Conservation (phyloP, 2,329 filamentous ascomycete species). For the Geosmithia putterillii region DNA sequence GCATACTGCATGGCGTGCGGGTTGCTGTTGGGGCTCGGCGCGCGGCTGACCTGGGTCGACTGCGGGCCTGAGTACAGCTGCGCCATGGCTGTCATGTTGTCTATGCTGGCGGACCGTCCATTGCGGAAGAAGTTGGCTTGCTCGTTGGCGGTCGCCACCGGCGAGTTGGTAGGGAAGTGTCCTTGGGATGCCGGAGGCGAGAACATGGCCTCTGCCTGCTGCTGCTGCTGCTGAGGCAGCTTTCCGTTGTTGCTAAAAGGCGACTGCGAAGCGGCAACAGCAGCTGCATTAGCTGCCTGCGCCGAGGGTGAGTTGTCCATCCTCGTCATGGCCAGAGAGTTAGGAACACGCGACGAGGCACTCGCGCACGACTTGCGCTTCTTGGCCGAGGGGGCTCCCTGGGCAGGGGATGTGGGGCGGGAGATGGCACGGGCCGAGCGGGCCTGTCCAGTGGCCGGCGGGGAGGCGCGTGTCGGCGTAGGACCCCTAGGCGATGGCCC, state of each 20-base stretch:
- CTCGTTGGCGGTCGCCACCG: constrained; percentile 56
- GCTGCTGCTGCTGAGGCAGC: not conserved
- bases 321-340: constrained; percentile 69
- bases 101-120: constrained; percentile 50
- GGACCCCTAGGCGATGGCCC: not conserved
- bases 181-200: constrained; percentile 15
- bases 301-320: constrained; percentile 46
- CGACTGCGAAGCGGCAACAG: constrained; percentile 5
- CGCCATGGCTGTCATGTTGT: constrained; percentile 46
- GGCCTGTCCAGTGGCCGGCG: not conserved
- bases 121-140: constrained; percentile 39
- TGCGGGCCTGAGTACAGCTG: constrained; percentile 60
- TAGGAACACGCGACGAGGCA: constrained; percentile 54
- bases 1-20: constrained; percentile 15
- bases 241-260: constrained; percentile 8
- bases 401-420: constrained; percentile 60
- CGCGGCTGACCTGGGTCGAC: constrained; percentile 64
- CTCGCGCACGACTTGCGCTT: constrained; percentile 63
- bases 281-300: not conserved
- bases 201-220: constrained; percentile 13
- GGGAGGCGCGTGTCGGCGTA: not conserved
- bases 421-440: constrained; percentile 31
- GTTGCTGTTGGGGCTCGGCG: constrained; percentile 55
- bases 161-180: constrained; percentile 42
- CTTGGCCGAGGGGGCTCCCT: constrained; percentile 53